Evolutionary conservation across 768 basidiomycete species (phyloP), one percentile per base, ranked within the genome.

Genomic region (Auricularia sp.): DNA sequence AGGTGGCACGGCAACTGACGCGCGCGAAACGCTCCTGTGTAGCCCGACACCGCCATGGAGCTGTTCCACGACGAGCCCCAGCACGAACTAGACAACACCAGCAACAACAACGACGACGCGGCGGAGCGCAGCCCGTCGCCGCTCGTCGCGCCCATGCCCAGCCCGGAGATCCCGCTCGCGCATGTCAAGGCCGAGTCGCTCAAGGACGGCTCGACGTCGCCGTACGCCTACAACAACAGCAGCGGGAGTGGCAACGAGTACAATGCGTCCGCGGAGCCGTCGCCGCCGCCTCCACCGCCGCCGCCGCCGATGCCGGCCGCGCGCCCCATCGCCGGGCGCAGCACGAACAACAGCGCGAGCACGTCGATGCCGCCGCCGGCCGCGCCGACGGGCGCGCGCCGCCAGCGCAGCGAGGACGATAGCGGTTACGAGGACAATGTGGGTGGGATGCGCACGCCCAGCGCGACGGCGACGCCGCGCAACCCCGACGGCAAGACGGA

Each of bases 401-500:
- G 86, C 85, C 33, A 84, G 78, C 67, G 73, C 83, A 42, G 63
- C 66, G 37, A 69, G 68, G 63, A 56, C 64, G 18, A 33, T 65
- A 13, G 65, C 69, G 44, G 54, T 1, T 39, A 39, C 37, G 37
- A 39, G 37, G 37, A 39, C 2, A 51, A 16, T 1, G 47, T 51
- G 2, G 47, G 11, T 1, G 14, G 47, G 47, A 5, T 51, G 16
- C 47, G 37, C 21, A 51, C 47, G 47, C 47, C 47, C 3, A 34
- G 56, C 5, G 56, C 56, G 13, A 59, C 56, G 68, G 71, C 65
- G 78, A 77, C 69, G 76, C 80, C 34, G 81, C 82, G 1, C 82
- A 82, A 3, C 82, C 37, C 80, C 24, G 83, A 83, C 36, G 81
- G 82, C 65, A 93, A 92, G 77, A 89, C 89, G 5, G 92, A 92